Base-by-base conservation (phyloP, 495 filamentous ascomycete species). In the Trichocladium uniseriatum region DNA sequence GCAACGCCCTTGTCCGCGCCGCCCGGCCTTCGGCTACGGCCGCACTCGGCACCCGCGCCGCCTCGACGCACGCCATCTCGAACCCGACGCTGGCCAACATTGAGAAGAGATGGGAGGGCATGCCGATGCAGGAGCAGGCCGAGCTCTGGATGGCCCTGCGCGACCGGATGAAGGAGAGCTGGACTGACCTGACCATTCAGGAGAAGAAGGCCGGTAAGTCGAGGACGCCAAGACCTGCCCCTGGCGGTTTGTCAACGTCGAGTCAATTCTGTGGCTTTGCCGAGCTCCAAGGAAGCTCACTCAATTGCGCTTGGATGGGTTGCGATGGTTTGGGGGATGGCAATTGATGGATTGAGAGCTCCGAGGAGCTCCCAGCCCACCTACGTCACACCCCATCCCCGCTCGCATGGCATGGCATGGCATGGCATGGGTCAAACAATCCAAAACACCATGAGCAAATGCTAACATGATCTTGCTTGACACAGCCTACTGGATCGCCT, bases 191-290 rank as follows among this genome's bases (percentile, higher is more conserved):
- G 78, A 98, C 92, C 24, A 35, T 90, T 54, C 81, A 88, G 69
- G 92, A 98, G 78, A 95, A 97, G 86, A 96, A 94, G 77, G 94
- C 92, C 63, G 91, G 92, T 97, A 82, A 61, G 92, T 85, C 32
- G 49, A 22, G 32, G 44, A 27, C 14, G 38, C 45, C 49, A 45
- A 52, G 37, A 45, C 36, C 14, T 29, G 16, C 10, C 5, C 24
- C 19, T 22, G 16, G 34, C 41, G 47, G 21, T 21, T 39, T 21
- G 32, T 37, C 42, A 13, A 40, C 31, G 3, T 16, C 40, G 37
- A 19, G 13, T 38, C 48, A 49, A 43, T 49, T 5, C 27, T 24
- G 34, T 22, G 24, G 24, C 41, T 21, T 31, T 36, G 9, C 22
- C 37, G 40, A 55, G 55, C 50, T 52, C 37, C 8, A 8, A 11